Conservation (phyloP, 179 eudicot genomes). For the Beta lomatogona region DNA sequence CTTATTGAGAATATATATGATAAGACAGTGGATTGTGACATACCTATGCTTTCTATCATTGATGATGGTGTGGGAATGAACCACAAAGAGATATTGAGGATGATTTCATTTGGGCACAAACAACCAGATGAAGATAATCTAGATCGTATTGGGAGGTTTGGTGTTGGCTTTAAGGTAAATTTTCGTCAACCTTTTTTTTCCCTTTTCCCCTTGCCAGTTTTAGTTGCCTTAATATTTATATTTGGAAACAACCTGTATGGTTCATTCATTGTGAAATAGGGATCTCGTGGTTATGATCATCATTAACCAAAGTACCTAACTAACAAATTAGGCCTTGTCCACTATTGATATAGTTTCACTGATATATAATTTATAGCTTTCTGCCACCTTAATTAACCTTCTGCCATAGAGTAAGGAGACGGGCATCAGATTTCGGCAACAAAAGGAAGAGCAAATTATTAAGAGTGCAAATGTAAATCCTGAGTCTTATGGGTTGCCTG, state of each 20-base stretch:
- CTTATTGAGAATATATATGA: constrained; percentile 48
- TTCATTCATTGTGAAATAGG: too few species aligned
- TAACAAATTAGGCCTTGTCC: too few species aligned
- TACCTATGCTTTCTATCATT: constrained; percentile 65
- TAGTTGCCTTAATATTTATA: too few species aligned
- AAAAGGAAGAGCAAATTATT: background rate
- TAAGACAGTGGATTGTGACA: constrained; percentile 43
- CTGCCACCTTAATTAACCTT: too few species aligned
- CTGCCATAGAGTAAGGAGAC: background rate
- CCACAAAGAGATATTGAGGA: constrained; percentile 59
- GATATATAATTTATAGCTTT: too few species aligned
- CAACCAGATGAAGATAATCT: constrained; percentile 55
- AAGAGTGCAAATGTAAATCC: background rate
- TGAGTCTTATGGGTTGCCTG: background rate
- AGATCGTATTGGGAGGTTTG: constrained; percentile 71
- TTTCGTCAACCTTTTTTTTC: background rate
- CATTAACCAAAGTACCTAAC: too few species aligned
- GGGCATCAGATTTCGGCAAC: background rate
- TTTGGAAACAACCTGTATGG: too few species aligned
- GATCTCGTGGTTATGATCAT: too few species aligned
- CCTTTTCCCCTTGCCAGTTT: background rate
- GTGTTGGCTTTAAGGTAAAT: constrained; percentile 80
- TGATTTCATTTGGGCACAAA: constrained; percentile 77
- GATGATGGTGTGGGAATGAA: constrained; percentile 83
- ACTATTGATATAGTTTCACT: too few species aligned